phyloP scores from a whole-genome alignment of 495 filamentous ascomycete genomes.

The Penicillium herquei region DNA sequence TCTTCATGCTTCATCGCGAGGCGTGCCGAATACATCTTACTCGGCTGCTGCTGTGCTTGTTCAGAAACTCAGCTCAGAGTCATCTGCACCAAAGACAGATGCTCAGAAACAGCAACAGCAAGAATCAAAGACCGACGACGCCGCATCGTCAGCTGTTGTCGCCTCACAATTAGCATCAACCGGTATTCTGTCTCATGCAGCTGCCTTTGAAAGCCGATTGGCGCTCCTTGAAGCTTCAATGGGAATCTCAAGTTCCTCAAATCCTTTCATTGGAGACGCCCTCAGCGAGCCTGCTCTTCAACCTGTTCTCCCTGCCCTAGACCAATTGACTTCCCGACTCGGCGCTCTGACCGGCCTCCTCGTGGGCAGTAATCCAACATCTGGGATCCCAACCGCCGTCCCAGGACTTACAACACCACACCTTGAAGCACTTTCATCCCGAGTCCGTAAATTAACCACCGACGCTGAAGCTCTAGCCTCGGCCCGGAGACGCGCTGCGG shows the following conservation, averaged over 20 bases:
- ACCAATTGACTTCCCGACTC: conserved; percentile 53
- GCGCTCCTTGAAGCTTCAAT: conserved; percentile 75
- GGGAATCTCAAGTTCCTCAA: conserved; percentile 67
- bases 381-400: conserved; percentile 24
- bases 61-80: conserved; percentile 28
- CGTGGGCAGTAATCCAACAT: conserved; percentile 37
- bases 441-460: conserved; percentile 70
- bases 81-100: conserved; percentile 5
- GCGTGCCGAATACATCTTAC: conserved; percentile 20
- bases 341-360: conserved; percentile 43
- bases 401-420: conserved; percentile 36
- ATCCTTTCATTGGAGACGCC: conserved; percentile 61
- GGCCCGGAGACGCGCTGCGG: conserved; percentile 65
- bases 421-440: conserved; percentile 70
- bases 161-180: conserved; percentile 45
- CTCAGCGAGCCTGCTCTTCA: conserved; percentile 65
- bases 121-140: conserved; percentile 5
- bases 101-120: conserved; percentile 9
- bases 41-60: conserved; percentile 38
- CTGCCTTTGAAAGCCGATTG: conserved; percentile 83
- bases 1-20: conserved; percentile 46
- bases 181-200: conserved; percentile 71
- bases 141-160: not conserved
- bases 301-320: conserved; percentile 74
- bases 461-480: conserved; percentile 79